Evolutionary conservation across 495 filamentous ascomycete genomes (phyloP), one percentile per base, ranked within the genome.

Genomic region (Xylaria sp.): DNA sequence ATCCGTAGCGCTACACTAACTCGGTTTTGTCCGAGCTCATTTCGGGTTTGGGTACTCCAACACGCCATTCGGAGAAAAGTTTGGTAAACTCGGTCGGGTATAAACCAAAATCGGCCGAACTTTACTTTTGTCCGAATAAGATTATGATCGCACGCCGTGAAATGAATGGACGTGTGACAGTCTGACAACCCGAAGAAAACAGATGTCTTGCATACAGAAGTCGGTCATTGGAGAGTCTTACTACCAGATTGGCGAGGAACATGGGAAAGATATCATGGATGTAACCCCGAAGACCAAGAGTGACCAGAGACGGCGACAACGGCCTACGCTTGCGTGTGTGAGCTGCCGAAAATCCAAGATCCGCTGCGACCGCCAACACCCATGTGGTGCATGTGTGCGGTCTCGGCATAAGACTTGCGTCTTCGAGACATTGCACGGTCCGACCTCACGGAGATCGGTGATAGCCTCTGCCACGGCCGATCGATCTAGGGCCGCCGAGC

Each of bases 381-480:
- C 86, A 6, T 88, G 85, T 69, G 85, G 80, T 64, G 86, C 87
- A 57, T 88, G 86, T 57, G 75, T 86, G 61, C 79, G 80, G 72
- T 83, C 81, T 57, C 80, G 79, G 74, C 82, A 77, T 33, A 78
- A 80, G 61, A 82, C 80, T 59, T 87, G 84, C 74, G 78, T 79
- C 46, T 87, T 85, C 59, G 53, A 73, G 57, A 44, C 70, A 62
- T 63, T 73, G 67, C 67, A 58, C 71, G 4, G 73, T 73, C 53
- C 72, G 17, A 35, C 72, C 67, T 33, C 72, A 68, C 69, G 76
- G 75, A 29, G 72, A 73, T 70, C 68, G 58, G 68, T 46, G 40
- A 69, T 69, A 69, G 21, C 67, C 31, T 70, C 68, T 8, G 15
- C 48, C 52, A 29, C 31, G 46, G 35, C 61, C 62, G 61, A 65